Evolutionary conservation across 805 yeast genomes (phyloP), one percentile per base, ranked within the genome.

Genomic region (Starmerella bombicola): DNA sequence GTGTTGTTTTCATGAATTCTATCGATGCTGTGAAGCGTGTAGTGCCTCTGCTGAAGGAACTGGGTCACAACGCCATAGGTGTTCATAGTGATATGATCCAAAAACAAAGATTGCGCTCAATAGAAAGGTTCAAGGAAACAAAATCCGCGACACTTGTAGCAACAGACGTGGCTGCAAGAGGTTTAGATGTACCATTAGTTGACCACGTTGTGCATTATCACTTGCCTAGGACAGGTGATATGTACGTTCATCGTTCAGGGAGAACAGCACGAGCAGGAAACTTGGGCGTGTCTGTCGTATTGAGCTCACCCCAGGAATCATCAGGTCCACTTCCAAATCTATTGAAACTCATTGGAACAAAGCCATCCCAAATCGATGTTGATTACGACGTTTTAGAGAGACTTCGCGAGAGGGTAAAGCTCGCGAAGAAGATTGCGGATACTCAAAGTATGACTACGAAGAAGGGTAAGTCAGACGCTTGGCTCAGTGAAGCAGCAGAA

Each of bases 111-210:
- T 64, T 91, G 52, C 71, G 86, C 51, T 74, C 88, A 3, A 64
- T 91, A 53, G 98, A 91, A 62, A 71, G 78, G 46, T 88, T 85
- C 66, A 73, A 70, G 49, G 58, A 43, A 2, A 55, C 55, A 18
- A 60, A 63, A 5, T 62, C 67, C 35, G 70, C 71, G 18, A 69
- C 86, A 3, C 66, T 91, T 41, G 72, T 91, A 39, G 95, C 96
- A 1, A 84, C 97, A 3, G 98, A 91, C 62, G 97, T 91, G 34
- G 98, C 98, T 2, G 98, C 98, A 3, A 74, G 98, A 67, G 98
- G 98, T 45, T 69, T 91, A 45, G 98, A 91, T 67, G 84, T 91
- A 40, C 80, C 93, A 2, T 73, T 71, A 35, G 86, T 91, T 38
- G 78, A 85, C 52, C 97, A 91, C 60, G 97, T 91, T 36, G 81